phyloP scores from a whole-genome alignment of 1,284 basidiomycete genomes.

The Vanrija sp. region DNA sequence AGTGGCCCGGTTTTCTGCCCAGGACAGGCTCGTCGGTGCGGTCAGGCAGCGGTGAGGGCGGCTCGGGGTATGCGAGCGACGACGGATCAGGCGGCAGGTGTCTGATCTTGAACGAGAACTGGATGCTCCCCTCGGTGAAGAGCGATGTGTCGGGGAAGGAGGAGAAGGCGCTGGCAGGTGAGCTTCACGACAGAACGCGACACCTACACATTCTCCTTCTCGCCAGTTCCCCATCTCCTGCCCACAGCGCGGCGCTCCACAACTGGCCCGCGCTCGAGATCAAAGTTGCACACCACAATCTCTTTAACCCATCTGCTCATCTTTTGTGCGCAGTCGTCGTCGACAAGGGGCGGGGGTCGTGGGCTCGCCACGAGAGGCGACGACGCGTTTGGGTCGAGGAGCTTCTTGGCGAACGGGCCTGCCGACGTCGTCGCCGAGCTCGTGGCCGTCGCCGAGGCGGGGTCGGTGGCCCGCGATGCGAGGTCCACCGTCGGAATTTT shows the following conservation, averaged over 20 bases:
- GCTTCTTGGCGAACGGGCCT: not conserved
- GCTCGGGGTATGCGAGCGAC: conserved; percentile 34
- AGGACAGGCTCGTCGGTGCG: conserved; percentile 1
- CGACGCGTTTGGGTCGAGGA: not conserved
- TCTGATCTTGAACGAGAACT: conserved; percentile 52
- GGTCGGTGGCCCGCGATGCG: not conserved
- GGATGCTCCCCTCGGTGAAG: conserved; percentile 57
- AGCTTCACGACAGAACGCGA: not conserved
- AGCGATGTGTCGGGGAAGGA: conserved; percentile 87
- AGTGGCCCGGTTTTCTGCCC: not conserved
- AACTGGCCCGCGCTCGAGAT: conserved; percentile 79
- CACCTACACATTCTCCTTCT: conserved; percentile 82
- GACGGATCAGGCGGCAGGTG: conserved; percentile 53
- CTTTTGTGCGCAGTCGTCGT: conserved; percentile 53
- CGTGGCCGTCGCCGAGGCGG: not conserved
- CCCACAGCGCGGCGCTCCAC: conserved; percentile 67
- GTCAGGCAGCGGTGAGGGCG: conserved; percentile 39
- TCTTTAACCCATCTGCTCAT: conserved; percentile 74
- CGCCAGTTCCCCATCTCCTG: conserved; percentile 58
- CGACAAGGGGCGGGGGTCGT: conserved; percentile 48
- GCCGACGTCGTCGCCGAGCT: not conserved
- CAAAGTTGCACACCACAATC: conserved; percentile 80
- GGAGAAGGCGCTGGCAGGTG: conserved; percentile 73
- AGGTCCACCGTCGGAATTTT: conserved; percentile 10
- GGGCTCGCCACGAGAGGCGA: conserved; percentile 3